phyloP scores from a whole-genome alignment of 2,329 filamentous ascomycete species.

The Aspergillus brasiliensis region DNA sequence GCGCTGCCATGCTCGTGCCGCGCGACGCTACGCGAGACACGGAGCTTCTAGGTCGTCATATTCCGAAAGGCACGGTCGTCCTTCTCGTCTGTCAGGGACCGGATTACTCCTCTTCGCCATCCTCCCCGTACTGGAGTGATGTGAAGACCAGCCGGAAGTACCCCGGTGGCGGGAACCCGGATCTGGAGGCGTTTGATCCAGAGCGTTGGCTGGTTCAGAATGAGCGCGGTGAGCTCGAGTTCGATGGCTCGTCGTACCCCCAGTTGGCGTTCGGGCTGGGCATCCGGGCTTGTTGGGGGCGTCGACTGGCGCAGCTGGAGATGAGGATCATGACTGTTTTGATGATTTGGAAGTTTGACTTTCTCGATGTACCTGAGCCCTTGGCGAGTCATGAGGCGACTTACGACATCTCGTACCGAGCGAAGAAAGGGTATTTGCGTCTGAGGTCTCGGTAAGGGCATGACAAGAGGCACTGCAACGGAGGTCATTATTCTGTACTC shows the following conservation, averaged over 20 bases:
- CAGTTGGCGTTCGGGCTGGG: not conserved
- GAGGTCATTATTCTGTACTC: too few relatives aligned
- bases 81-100: conserved; percentile 14
- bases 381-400: not conserved
- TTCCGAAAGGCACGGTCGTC: conserved; percentile 44
- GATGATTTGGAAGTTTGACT: not conserved
- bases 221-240: not conserved
- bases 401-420: too few relatives aligned
- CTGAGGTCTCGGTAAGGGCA: too few relatives aligned
- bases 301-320: not conserved
- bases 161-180: not conserved
- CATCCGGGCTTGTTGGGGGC: not conserved
- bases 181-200: not conserved
- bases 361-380: not conserved
- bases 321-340: not conserved
- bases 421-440: too few relatives aligned
- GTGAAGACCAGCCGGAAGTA: not conserved
- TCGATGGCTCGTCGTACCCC: not conserved
- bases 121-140: not conserved
- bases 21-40: conserved; percentile 42
- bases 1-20: conserved; percentile 22
- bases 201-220: not conserved
- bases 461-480: too few relatives aligned
- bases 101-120: not conserved
- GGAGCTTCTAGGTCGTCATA: conserved; percentile 41